A percentile compares a stretch with the other conserved stretches of the same genome.
These are phyloP conservation scores for Phaffia rhodozyma DNA, from an alignment of 1,284 basidiomycete species.

Conservation along the genomic window DNA sequence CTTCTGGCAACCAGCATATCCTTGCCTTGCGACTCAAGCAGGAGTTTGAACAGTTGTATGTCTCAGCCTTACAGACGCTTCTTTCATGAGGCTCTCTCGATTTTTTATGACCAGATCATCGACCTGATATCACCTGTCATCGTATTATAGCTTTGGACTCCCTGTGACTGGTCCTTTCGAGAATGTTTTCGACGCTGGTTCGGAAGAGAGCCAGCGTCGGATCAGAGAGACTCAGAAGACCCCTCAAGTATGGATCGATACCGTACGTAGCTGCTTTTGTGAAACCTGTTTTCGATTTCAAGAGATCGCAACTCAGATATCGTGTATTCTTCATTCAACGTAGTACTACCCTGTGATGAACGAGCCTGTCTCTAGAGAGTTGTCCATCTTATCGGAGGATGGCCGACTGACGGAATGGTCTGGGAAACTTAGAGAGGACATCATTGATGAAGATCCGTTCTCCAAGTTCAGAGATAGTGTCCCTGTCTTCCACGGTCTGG, in stretches of 20 bases:
- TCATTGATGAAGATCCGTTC: constrained; percentile 38
- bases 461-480: constrained; percentile 36
- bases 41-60: constrained; percentile 30
- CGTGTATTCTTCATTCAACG: background rate
- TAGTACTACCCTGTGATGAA: constrained; percentile 71
- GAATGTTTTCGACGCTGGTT: constrained; percentile 33
- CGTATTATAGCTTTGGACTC: constrained; percentile 25
- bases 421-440: constrained; percentile 40
- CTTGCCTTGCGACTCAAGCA: constrained; percentile 34
- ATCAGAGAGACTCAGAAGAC: constrained; percentile 22
- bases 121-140: no score
- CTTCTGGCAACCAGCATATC: constrained; percentile 32
- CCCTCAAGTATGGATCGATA: constrained; percentile 35
- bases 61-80: background rate
- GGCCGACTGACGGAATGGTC: constrained; percentile 51
- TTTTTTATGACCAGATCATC: background rate
- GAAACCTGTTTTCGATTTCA: no score
- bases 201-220: constrained; percentile 26
- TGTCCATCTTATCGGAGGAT: constrained; percentile 23
- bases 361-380: constrained; percentile 41
- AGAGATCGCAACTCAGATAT: background rate
- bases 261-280: constrained; percentile 22
- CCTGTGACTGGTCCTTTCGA: constrained; percentile 29
- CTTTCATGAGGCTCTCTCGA: background rate
- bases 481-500: constrained; percentile 35